These are phyloP conservation scores for Cladophialophora carrionii DNA, from an alignment of 2,329 filamentous ascomycete species.

Conservation along the genomic window DNA sequence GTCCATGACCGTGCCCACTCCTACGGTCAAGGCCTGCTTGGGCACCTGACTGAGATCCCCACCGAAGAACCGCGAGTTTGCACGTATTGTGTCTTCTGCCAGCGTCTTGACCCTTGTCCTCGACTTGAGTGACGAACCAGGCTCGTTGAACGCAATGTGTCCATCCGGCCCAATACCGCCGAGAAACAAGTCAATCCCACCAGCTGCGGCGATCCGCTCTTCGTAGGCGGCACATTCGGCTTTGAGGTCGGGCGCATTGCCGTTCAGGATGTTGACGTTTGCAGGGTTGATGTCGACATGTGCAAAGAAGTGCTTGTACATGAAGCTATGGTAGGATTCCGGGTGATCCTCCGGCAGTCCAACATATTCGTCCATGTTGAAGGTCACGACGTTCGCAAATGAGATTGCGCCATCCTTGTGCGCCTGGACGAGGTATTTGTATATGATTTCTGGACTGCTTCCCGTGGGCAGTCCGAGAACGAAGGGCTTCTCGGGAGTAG, in stretches of 20 bases:
- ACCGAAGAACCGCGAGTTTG: constrained; percentile 82
- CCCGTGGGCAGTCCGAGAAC: constrained; percentile 83
- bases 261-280: constrained; percentile 83
- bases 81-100: constrained; percentile 82
- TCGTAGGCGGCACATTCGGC: constrained; percentile 80
- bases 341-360: constrained; percentile 80
- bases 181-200: constrained; percentile 83
- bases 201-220: constrained; percentile 70
- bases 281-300: constrained; percentile 78
- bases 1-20: constrained; percentile 80
- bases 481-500: constrained; percentile 73
- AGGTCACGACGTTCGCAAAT: constrained; percentile 85
- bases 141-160: constrained; percentile 90
- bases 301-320: constrained; percentile 91
- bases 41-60: constrained; percentile 75
- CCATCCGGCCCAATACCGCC: constrained; percentile 84
- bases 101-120: constrained; percentile 84
- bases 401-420: constrained; percentile 64
- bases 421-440: constrained; percentile 69
- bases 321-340: constrained; percentile 87
- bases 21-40: constrained; percentile 80
- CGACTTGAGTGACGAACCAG: constrained; percentile 75
- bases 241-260: constrained; percentile 74
- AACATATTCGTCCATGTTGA: constrained; percentile 94
- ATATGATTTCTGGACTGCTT: constrained; percentile 77